Percentiles rank a stretch among this genome's conserved stretches.
Conservation (phyloP, 805 yeast genomes). For the Candida loeiensis region DNA sequence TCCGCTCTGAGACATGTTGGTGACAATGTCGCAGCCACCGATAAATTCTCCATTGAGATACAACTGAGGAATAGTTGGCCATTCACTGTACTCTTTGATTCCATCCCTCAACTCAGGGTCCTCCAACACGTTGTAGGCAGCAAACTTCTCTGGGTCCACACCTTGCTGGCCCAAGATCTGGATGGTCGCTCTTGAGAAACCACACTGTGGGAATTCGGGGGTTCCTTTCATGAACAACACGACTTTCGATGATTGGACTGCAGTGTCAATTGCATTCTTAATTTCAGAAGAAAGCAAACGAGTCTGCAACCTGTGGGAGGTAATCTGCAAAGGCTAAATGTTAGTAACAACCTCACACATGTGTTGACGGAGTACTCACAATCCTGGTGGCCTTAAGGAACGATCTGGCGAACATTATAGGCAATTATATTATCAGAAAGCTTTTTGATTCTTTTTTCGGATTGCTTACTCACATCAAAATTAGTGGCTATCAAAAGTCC, state of each 20-base stretch:
- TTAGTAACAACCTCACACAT: background rate
- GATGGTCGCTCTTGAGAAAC: constrained; percentile 93
- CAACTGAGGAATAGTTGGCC: constrained; percentile 99
- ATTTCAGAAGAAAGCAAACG: constrained; percentile 75
- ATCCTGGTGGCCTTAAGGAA: constrained; percentile 12
- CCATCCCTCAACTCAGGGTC: constrained; percentile 93
- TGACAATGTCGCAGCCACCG: constrained; percentile 96
- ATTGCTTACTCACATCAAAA: constrained; percentile 1
- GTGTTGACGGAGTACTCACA: constrained; percentile 8
- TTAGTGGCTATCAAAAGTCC: background rate
- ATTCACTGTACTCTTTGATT: constrained; percentile 88
- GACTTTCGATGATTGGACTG: constrained; percentile 86
- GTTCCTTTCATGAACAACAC: constrained; percentile 98
- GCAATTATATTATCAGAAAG: background rate
- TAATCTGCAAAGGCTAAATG: constrained; percentile 2
- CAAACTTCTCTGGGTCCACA: constrained; percentile 93
- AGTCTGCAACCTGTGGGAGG: constrained; percentile 4
- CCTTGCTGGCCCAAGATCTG: constrained; percentile 94
- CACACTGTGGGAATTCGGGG: constrained; percentile 97
- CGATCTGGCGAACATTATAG: constrained; percentile 10
- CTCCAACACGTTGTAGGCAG: constrained; percentile 94
- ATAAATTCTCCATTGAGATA: constrained; percentile 87
- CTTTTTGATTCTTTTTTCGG: constrained; percentile 1
- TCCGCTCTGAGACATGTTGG: constrained; percentile 88
- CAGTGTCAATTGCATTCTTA: constrained; percentile 77